A percentile compares a stretch with the other conserved stretches of the same genome.
These are phyloP conservation scores for Trichophyton verrucosum DNA, from an alignment of 2,329 filamentous ascomycete species.

Conservation along the genomic window DNA sequence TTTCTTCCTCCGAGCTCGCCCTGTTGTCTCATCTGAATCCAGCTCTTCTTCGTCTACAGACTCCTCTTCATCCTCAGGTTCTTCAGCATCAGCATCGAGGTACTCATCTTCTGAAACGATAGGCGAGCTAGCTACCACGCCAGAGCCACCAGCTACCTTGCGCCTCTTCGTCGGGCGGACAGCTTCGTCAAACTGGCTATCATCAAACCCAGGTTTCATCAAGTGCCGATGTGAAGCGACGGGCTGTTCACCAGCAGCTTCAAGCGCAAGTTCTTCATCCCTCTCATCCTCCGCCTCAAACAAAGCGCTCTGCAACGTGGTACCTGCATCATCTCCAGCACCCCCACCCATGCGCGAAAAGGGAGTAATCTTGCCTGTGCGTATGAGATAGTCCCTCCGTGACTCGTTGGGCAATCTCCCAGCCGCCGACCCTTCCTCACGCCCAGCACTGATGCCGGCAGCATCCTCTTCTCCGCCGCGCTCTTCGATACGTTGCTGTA, in stretches of 20 bases:
- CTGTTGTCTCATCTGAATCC: conserved; percentile 9
- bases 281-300: conserved; percentile 67
- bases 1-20: conserved; percentile 16
- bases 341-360: conserved; percentile 67
- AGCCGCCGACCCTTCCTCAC: conserved; percentile 30
- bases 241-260: conserved; percentile 24
- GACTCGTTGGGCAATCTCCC: conserved; percentile 63
- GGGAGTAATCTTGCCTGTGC: conserved; percentile 94
- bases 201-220: conserved; percentile 58
- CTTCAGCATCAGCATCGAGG: conserved; percentile 14
- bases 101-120: conserved; percentile 24
- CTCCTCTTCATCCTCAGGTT: conserved; percentile 10
- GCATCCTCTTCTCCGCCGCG: conserved; percentile 43
- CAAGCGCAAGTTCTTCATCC: conserved; percentile 38
- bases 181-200: conserved; percentile 24
- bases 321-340: conserved; percentile 29
- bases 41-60: conserved; percentile 9
- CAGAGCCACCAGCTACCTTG: conserved; percentile 19
- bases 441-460: conserved; percentile 33
- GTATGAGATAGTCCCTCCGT: conserved; percentile 77
- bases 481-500: conserved; percentile 66
- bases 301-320: conserved; percentile 60
- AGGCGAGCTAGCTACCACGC: neutral
- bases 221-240: conserved; percentile 59
- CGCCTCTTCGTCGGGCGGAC: conserved; percentile 24